Evolutionary conservation across 1,284 basidiomycete genomes (phyloP).

Genomic region (Apiotrichum gamsii): DNA sequence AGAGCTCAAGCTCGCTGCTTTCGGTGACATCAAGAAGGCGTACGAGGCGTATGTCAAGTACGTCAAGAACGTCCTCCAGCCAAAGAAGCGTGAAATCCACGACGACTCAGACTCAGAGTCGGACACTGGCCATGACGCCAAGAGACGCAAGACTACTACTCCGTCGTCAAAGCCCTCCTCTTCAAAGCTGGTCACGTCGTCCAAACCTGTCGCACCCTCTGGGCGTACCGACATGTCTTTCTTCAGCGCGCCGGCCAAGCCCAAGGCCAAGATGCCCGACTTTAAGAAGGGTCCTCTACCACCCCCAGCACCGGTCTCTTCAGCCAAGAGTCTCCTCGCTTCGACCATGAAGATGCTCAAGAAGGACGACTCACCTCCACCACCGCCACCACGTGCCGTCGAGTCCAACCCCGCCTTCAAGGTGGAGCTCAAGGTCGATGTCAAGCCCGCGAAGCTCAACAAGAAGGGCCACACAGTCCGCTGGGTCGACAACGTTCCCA

Average conservation of each 20-base stretch:
- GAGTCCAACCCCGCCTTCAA: not conserved
- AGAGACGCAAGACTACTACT: conserved; percentile 17
- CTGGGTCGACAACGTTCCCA: conserved; percentile 27
- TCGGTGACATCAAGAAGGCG: conserved; percentile 18
- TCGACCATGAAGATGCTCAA: conserved; percentile 11
- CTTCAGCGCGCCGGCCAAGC: conserved; percentile 21
- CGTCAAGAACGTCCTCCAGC: conserved; percentile 12
- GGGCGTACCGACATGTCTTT: conserved; percentile 29
- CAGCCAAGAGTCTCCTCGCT: conserved; percentile 1
- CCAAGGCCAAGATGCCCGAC: conserved; percentile 21
- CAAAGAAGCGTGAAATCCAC: conserved; percentile 6
- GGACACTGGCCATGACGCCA: conserved; percentile 1
- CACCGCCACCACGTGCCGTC: not conserved
- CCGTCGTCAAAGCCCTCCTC: not conserved
- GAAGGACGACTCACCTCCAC: conserved; percentile 8
- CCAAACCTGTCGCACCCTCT: not conserved
- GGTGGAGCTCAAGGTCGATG: not conserved
- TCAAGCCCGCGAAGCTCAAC: conserved; percentile 23
- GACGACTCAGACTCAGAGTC: conserved; percentile 6
- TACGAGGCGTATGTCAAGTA: conserved; percentile 18
- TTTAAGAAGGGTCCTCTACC: conserved; percentile 21
- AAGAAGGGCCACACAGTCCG: conserved; percentile 29
- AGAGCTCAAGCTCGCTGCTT: conserved; percentile 6
- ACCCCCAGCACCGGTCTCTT: not conserved
- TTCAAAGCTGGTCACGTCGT: not conserved